Conservation (phyloP, 1,284 basidiomycete species). For the Moniliella sp. region DNA sequence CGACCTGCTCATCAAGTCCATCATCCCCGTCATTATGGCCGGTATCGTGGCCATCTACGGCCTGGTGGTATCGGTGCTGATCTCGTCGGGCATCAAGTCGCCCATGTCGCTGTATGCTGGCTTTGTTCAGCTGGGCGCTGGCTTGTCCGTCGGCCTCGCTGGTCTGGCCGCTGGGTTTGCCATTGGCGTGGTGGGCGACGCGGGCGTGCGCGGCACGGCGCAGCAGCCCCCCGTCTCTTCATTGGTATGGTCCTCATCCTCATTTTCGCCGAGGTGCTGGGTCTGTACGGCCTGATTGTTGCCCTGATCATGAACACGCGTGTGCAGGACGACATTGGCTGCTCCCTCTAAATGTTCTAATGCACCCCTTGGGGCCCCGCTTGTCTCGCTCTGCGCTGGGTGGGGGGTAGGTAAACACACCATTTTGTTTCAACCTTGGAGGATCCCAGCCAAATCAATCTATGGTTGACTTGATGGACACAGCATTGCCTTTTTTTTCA, state of each 20-base stretch:
- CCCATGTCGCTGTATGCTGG: constrained; percentile 50
- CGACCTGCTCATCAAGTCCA: constrained; percentile 92
- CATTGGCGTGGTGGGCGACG: constrained; percentile 86
- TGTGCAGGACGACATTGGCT: constrained; percentile 20
- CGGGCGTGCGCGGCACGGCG: constrained; percentile 39
- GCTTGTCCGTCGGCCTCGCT: constrained; percentile 70
- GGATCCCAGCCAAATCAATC: no score
- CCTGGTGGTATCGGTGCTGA: constrained; percentile 40
- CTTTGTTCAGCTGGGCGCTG: constrained; percentile 82
- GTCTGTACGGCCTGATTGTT: constrained; percentile 66
- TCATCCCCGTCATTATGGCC: constrained; percentile 95
- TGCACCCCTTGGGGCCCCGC: constrained; percentile 5
- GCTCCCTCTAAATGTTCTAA: constrained; percentile 12
- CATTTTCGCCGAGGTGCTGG: constrained; percentile 82
- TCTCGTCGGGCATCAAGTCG: constrained; percentile 37
- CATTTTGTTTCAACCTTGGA: no score
- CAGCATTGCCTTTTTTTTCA: no score
- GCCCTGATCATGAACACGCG: constrained; percentile 63
- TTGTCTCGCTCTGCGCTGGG: constrained; percentile 4
- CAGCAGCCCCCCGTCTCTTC: constrained; percentile 73
- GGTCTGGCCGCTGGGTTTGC: constrained; percentile 90
- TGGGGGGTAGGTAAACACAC: no score
- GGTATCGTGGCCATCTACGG: constrained; percentile 69
- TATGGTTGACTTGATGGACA: no score
- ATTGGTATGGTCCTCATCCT: constrained; percentile 52